Evolutionary conservation across 345 rosid species (phyloP).

Genomic region (Raphanus raphanistrum): DNA sequence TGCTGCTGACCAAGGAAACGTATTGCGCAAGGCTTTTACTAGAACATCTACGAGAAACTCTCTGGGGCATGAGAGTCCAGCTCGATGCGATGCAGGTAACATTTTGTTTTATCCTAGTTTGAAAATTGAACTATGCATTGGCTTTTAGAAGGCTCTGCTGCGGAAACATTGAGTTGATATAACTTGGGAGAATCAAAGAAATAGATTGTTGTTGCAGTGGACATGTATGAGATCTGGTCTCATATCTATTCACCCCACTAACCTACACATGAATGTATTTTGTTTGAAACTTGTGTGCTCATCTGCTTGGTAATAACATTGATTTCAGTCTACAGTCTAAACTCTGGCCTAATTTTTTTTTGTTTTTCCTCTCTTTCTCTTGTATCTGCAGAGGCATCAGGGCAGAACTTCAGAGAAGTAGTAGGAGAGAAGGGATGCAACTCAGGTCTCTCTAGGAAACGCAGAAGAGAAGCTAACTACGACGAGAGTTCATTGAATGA

Average conservation of each 20-base stretch:
- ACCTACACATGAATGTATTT: slow-evolving; percentile 9
- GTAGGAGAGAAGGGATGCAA: slow-evolving; percentile 33
- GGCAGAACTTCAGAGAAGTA: slow-evolving; percentile 69
- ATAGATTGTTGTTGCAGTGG: not conserved
- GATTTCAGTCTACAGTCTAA: slow-evolving; percentile 5
- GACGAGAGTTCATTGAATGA: slow-evolving; percentile 33
- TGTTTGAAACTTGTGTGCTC: not conserved
- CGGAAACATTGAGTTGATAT: slow-evolving; percentile 18
- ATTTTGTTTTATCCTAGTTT: slow-evolving; percentile 13
- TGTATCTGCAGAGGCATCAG: slow-evolving; percentile 58
- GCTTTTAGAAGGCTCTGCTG: slow-evolving; percentile 23
- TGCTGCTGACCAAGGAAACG: slow-evolving; percentile 24
- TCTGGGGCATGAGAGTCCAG: slow-evolving; percentile 25
- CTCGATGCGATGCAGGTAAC: slow-evolving; percentile 50
- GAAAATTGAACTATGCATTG: not conserved
- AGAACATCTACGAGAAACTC: slow-evolving; percentile 32
- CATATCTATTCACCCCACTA: slow-evolving; percentile 2
- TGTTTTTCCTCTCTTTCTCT: not conserved
- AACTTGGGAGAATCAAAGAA: slow-evolving; percentile 15
- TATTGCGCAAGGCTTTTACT: slow-evolving; percentile 23
- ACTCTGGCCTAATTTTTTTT: not conserved
- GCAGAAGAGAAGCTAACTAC: slow-evolving; percentile 26
- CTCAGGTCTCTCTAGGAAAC: slow-evolving; percentile 23
- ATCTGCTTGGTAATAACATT: not conserved
- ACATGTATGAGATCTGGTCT: slow-evolving; percentile 27